phyloP scores from a whole-genome alignment of 75 land plant genomes.

The Pinus albicaulis region DNA sequence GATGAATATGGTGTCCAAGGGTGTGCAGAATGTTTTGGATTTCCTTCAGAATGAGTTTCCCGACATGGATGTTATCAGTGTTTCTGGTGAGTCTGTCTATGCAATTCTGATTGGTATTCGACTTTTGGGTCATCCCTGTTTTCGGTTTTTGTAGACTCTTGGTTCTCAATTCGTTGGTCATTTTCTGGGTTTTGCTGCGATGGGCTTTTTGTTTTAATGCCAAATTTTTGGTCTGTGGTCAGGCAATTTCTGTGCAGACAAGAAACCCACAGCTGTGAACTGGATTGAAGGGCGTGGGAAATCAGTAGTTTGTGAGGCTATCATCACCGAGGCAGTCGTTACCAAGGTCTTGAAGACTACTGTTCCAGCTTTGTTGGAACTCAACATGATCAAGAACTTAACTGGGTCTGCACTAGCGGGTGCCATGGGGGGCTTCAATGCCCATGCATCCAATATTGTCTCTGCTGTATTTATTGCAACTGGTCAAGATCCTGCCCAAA shows the following conservation, averaged over 20 bases:
- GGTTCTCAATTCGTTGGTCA: no score
- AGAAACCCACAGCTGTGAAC: constrained; percentile 70
- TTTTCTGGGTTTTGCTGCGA: no score
- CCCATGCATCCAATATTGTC: constrained; percentile 86
- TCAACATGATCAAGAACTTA: constrained; percentile 87
- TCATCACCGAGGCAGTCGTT: constrained; percentile 64
- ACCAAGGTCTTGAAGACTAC: constrained; percentile 73
- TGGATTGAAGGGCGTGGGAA: constrained; percentile 89
- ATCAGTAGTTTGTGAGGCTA: constrained; percentile 82
- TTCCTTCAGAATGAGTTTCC: constrained; percentile 68
- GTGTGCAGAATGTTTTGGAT: constrained; percentile 81
- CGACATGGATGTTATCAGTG: constrained; percentile 84
- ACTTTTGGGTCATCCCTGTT: no score
- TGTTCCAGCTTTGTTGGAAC: constrained; percentile 78
- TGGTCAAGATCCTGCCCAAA: constrained; percentile 89
- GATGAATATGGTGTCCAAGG: constrained; percentile 98
- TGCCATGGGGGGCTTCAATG: constrained; percentile 81
- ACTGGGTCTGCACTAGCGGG: constrained; percentile 91
- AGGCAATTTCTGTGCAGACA: constrained; percentile 68
- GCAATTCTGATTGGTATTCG: no score
- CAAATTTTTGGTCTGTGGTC: background rate
- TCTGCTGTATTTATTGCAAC: constrained; percentile 80
- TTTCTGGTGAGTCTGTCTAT: constrained; percentile 52
- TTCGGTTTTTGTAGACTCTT: no score
- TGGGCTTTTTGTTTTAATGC: no score